A percentile compares a stretch with the other conserved stretches of the same genome.
Conservation (phyloP, 257 asterid genomes). For the Solanum tarapatanum region DNA sequence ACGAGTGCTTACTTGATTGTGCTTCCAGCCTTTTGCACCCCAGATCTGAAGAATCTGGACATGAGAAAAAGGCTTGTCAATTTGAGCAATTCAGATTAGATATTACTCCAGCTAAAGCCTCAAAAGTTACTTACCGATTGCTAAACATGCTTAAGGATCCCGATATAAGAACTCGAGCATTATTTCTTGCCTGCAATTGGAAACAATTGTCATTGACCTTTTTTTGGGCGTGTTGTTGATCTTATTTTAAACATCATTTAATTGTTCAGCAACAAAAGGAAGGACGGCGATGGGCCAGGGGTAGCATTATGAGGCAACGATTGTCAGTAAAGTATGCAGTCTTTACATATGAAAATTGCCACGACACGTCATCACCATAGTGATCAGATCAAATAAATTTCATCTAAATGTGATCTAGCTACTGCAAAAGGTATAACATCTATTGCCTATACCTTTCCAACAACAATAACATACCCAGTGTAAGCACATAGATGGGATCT, state of each 20-base stretch:
- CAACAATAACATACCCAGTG: background rate
- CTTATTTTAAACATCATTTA: background rate
- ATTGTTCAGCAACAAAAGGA: background rate
- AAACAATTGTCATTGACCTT: background rate
- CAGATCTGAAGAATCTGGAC: conserved; percentile 23
- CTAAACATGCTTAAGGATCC: conserved; percentile 30
- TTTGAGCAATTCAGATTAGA: background rate
- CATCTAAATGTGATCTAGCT: background rate
- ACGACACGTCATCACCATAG: background rate
- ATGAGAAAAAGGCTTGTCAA: background rate
- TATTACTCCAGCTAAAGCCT: background rate
- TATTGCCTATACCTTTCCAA: background rate
- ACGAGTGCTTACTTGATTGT: conserved; percentile 12
- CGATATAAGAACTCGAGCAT: conserved; percentile 27
- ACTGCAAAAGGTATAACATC: background rate
- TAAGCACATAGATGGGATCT: background rate
- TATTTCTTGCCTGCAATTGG: conserved; percentile 29
- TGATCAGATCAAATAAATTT: background rate
- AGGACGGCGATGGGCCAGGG: background rate
- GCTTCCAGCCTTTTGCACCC: conserved; percentile 30
- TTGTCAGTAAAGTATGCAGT: background rate
- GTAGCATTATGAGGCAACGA: background rate
- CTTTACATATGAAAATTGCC: background rate
- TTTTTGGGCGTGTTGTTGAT: background rate
- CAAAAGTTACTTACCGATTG: conserved; percentile 12